These are phyloP conservation scores for Neonectria ditissima DNA, from an alignment of 2,329 filamentous ascomycete species.

Conservation along the genomic window DNA sequence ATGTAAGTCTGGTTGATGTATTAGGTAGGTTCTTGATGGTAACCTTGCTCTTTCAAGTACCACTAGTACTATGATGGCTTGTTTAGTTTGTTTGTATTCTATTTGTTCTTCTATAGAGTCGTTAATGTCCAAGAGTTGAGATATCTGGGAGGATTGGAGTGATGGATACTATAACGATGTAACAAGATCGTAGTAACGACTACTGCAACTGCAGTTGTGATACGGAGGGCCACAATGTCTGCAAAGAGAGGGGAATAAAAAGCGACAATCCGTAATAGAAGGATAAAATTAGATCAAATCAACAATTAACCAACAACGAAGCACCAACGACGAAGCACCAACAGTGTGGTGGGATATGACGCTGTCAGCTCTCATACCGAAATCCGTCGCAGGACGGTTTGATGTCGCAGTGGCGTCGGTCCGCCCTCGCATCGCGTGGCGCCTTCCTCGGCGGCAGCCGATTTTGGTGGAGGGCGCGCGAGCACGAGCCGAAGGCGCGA, in stretches of 20 bases:
- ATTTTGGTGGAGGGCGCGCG: not conserved
- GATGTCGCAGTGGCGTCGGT: not conserved
- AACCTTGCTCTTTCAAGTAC: no score
- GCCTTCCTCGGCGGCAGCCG: not conserved
- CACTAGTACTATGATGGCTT: no score
- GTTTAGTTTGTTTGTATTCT: no score
- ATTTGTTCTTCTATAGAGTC: no score
- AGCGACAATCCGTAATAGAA: not conserved
- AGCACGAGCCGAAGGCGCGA: conserved; percentile 10
- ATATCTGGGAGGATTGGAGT: not conserved
- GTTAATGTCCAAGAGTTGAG: not conserved
- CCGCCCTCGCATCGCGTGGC: no score
- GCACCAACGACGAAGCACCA: not conserved
- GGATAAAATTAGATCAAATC: no score
- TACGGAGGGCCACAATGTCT: not conserved
- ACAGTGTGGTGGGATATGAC: not conserved
- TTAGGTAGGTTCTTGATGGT: not conserved
- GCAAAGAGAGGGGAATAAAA: not conserved
- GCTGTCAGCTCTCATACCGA: not conserved
- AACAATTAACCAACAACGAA: not conserved
- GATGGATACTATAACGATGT: not conserved
- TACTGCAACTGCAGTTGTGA: not conserved
- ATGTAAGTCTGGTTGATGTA: not conserved
- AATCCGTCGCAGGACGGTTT: not conserved
- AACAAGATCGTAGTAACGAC: not conserved